phyloP scores from a whole-genome alignment of 495 filamentous ascomycete species.

The Penicillium psychrofluorescens region DNA sequence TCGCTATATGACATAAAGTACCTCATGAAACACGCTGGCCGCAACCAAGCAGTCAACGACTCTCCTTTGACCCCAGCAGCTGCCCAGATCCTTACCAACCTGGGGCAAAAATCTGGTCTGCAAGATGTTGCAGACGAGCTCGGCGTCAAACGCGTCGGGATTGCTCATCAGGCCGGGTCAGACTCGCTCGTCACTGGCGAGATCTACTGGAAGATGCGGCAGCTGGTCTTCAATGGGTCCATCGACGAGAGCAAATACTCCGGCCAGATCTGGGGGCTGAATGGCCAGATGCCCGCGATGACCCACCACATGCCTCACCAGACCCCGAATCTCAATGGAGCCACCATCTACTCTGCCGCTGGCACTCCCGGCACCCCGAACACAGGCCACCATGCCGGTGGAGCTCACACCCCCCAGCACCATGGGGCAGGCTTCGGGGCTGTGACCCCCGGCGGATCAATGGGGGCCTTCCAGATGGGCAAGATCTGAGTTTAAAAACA shows the following conservation, averaged over 20 bases:
- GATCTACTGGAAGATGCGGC: conserved; percentile 83
- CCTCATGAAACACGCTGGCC: conserved; percentile 80
- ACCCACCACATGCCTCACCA: conserved; percentile 38
- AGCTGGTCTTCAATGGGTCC: conserved; percentile 74
- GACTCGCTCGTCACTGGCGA: conserved; percentile 89
- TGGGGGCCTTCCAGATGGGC: conserved; percentile 29
- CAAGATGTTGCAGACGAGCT: conserved; percentile 92
- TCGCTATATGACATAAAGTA: conserved; percentile 94
- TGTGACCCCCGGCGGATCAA: conserved; percentile 53
- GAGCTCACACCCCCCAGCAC: conserved; percentile 51
- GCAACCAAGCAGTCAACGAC: conserved; percentile 53
- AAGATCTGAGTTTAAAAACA: conserved; percentile 23
- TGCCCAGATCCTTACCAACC: conserved; percentile 62
- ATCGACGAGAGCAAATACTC: conserved; percentile 68
- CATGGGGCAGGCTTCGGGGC: conserved; percentile 48
- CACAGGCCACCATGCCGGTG: conserved; percentile 40
- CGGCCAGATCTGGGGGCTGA: conserved; percentile 85
- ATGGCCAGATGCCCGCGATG: conserved; percentile 48
- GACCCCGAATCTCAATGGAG: conserved; percentile 51
- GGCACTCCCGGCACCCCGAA: conserved; percentile 70
- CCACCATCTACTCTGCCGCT: conserved; percentile 46
- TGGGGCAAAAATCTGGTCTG: conserved; percentile 79
- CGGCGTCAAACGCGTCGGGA: conserved; percentile 76
- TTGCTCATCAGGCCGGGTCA: conserved; percentile 82
- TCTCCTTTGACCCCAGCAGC: conserved; percentile 54